phyloP scores from a whole-genome alignment of 192 early-diverging fungal species.

The Coemansia biformis region DNA sequence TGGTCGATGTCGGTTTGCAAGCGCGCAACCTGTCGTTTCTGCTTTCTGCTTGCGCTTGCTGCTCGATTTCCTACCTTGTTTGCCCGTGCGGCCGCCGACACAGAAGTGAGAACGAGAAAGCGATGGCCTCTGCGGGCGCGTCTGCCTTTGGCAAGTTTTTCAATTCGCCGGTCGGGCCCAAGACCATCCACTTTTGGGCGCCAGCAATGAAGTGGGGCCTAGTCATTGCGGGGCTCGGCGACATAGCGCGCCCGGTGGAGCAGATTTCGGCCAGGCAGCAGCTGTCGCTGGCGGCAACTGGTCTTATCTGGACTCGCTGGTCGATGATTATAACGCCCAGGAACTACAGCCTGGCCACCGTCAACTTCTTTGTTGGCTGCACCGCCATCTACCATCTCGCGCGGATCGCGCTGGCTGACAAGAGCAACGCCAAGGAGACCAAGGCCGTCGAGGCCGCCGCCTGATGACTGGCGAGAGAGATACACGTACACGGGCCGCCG shows the following conservation, averaged over 20 bases:
- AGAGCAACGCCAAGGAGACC: not conserved
- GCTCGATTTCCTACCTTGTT: too few species aligned
- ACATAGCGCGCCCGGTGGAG: slow-evolving; percentile 84
- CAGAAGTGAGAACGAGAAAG: too few species aligned
- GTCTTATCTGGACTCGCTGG: slow-evolving; percentile 97
- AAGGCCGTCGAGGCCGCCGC: slow-evolving; percentile 1
- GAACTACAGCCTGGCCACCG: slow-evolving; percentile 84
- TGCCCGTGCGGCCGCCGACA: too few species aligned
- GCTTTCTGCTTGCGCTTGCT: too few species aligned
- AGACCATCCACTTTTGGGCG: slow-evolving; percentile 99
- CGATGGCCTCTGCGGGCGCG: slow-evolving; percentile 9
- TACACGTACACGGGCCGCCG: too few species aligned
- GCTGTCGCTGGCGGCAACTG: slow-evolving; percentile 84
- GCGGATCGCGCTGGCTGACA: slow-evolving; percentile 70
- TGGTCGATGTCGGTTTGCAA: too few species aligned
- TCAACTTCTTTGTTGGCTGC: slow-evolving; percentile 90
- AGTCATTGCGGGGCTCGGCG: slow-evolving; percentile 88
- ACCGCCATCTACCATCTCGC: slow-evolving; percentile 84
- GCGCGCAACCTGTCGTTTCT: too few species aligned
- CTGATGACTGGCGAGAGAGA: too few species aligned
- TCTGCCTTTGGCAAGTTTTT: slow-evolving; percentile 68
- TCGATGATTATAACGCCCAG: slow-evolving; percentile 88
- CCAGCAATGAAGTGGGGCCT: slow-evolving; percentile 72
- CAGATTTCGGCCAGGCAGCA: slow-evolving; percentile 82
- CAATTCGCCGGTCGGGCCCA: slow-evolving; percentile 80